These are phyloP conservation scores for Penicillium manginii DNA, from an alignment of 495 filamentous ascomycete species.

Conservation along the genomic window DNA sequence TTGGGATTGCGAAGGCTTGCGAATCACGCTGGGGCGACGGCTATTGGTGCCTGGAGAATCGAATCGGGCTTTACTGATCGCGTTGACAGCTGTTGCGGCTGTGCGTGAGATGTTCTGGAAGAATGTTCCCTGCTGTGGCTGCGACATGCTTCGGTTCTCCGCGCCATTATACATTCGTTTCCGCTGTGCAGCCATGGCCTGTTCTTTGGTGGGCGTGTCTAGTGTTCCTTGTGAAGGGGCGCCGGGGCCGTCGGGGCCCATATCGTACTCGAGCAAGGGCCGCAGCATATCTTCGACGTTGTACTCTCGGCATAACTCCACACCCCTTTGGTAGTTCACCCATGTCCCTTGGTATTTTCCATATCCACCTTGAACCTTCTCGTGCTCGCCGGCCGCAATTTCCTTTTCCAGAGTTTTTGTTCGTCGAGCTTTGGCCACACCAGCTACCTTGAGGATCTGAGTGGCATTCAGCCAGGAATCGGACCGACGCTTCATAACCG, in stretches of 20 bases:
- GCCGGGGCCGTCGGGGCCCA: constrained; percentile 74
- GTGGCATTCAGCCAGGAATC: constrained; percentile 96
- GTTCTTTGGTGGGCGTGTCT: constrained; percentile 97
- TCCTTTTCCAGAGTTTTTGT: constrained; percentile 98
- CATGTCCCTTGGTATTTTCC: constrained; percentile 99
- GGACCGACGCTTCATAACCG: constrained; percentile 90
- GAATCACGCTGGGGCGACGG: constrained; percentile 51
- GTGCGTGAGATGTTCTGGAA: constrained; percentile 96
- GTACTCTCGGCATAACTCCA: constrained; percentile 92
- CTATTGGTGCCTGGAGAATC: constrained; percentile 71
- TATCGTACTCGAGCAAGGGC: constrained; percentile 87
- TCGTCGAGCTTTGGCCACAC: constrained; percentile 93
- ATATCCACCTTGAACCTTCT: constrained; percentile 98
- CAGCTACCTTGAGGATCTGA: constrained; percentile 93
- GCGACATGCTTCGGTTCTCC: constrained; percentile 66
- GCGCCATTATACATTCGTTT: constrained; percentile 82
- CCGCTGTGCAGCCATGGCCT: constrained; percentile 96
- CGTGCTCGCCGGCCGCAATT: constrained; percentile 91
- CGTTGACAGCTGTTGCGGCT: constrained; percentile 87
- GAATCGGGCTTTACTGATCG: constrained; percentile 92
- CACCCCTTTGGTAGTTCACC: constrained; percentile 88
- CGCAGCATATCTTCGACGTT: constrained; percentile 86
- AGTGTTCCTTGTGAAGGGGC: constrained; percentile 62
- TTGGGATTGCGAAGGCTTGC: constrained; percentile 44
- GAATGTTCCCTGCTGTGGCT: constrained; percentile 76